Percentiles rank a stretch among this genome's conserved stretches.
These are phyloP conservation scores for Lathyrus sativus DNA, from an alignment of 306 rosid genomes.

Conservation along the genomic window DNA sequence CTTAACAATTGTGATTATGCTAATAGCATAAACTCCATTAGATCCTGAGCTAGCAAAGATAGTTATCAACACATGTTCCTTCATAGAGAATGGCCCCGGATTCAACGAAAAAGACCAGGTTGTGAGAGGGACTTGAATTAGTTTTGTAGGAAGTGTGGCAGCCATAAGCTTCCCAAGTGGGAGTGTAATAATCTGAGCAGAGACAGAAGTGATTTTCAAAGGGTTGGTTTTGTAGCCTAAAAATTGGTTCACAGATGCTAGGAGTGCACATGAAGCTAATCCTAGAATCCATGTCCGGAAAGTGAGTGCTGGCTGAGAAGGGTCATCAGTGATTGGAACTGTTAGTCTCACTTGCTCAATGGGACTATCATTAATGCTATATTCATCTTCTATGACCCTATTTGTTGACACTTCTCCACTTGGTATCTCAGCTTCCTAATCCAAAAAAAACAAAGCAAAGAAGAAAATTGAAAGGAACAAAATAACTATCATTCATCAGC, in stretches of 20 bases:
- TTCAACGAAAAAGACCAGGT: conserved; percentile 64
- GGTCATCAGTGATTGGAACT: conserved; percentile 68
- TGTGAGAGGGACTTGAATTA: conserved; percentile 52
- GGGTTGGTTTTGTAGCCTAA: conserved; percentile 66
- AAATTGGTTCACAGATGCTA: conserved; percentile 74
- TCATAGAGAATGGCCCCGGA: conserved; percentile 80
- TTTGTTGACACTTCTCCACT: too few species aligned
- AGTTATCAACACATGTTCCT: conserved; percentile 82
- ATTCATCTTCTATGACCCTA: too few species aligned
- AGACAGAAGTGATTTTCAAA: conserved; percentile 57
- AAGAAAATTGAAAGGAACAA: conserved; percentile 5
- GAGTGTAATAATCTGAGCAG: conserved; percentile 69
- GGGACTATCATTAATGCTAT: conserved; percentile 51
- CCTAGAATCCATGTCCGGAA: conserved; percentile 88
- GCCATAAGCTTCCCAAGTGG: conserved; percentile 84
- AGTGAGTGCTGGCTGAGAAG: conserved; percentile 63
- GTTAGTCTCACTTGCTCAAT: conserved; percentile 79
- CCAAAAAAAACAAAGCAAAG: conserved; percentile 1
- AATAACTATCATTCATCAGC: background rate
- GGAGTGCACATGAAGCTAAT: conserved; percentile 53
- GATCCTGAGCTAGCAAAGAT: conserved; percentile 86
- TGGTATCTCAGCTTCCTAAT: conserved; percentile 59
- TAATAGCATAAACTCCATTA: conserved; percentile 67
- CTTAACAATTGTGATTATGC: conserved; percentile 73
- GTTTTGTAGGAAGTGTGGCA: conserved; percentile 52